phyloP scores from a whole-genome alignment of 192 early-diverging fungal species.

The Podochytrium sp. region DNA sequence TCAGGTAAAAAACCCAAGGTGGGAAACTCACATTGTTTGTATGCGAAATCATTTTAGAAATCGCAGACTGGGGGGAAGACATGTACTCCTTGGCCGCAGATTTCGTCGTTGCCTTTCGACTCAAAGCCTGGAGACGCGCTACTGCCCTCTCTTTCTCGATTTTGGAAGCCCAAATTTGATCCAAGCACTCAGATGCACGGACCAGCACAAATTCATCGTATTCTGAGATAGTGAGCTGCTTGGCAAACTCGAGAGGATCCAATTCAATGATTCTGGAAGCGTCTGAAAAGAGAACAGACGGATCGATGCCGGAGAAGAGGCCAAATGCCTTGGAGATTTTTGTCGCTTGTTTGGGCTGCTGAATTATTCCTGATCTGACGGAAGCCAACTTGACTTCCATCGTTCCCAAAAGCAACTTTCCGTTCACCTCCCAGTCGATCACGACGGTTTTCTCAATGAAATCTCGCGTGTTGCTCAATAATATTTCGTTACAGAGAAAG shows the following conservation, averaged over 20 bases:
- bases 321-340: not conserved
- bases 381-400: slow-evolving; percentile 22
- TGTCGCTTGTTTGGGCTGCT: not conserved
- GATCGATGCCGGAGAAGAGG: slow-evolving; percentile 35
- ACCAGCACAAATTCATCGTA: slow-evolving; percentile 48
- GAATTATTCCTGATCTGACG: not conserved
- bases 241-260: slow-evolving; percentile 59
- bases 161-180: slow-evolving; percentile 60
- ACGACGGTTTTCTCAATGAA: slow-evolving; percentile 47
- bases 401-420: slow-evolving; percentile 36
- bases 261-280: slow-evolving; percentile 44
- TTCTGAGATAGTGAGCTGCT: slow-evolving; percentile 57
- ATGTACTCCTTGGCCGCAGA: not conserved
- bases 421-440: slow-evolving; percentile 47
- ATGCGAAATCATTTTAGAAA: slow-evolving; percentile 55
- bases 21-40: slow-evolving; percentile 53
- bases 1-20: not conserved
- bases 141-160: slow-evolving; percentile 45
- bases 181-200: slow-evolving; percentile 54
- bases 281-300: slow-evolving; percentile 26
- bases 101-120: not conserved
- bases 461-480: slow-evolving; percentile 50
- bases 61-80: slow-evolving; percentile 22
- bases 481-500: slow-evolving; percentile 43
- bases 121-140: not conserved